Conservation (phyloP, 352 stramenopile genomes). For the Pythium insidiosum region DNA sequence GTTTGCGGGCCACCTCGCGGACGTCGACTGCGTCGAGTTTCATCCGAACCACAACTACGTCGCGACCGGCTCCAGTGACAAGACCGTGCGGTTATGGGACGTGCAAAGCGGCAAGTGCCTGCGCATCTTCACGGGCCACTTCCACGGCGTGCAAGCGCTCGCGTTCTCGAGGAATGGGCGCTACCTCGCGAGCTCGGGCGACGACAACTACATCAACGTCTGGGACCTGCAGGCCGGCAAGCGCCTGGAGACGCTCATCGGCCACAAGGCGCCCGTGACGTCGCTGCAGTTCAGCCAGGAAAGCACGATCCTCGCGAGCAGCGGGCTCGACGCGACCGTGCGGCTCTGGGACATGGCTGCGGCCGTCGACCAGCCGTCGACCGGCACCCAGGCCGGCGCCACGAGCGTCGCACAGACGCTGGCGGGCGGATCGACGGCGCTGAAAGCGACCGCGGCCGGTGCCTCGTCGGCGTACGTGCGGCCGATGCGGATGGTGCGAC, state of each 20-base stretch:
- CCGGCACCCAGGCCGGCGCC: too few species aligned
- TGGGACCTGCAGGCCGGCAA: constrained; percentile 91
- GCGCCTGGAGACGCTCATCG: constrained; percentile 75
- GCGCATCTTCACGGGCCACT: constrained; percentile 89
- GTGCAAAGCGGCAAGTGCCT: constrained; percentile 90
- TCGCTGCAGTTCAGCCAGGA: constrained; percentile 76
- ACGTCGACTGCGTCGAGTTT: constrained; percentile 89
- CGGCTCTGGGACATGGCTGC: constrained; percentile 83
- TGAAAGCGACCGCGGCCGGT: constrained; percentile 6
- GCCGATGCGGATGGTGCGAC: constrained; percentile 47
- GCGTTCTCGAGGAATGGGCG: constrained; percentile 87
- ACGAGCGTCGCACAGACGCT: too few species aligned
- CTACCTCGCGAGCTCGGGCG: constrained; percentile 82
- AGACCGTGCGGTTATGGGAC: constrained; percentile 93
- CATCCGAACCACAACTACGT: constrained; percentile 97
- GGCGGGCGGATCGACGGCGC: too few species aligned
- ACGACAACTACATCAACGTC: constrained; percentile 89
- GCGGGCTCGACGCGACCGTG: constrained; percentile 71
- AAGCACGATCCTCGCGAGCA: constrained; percentile 66
- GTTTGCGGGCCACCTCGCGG: constrained; percentile 89
- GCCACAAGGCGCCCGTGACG: constrained; percentile 66
- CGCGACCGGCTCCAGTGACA: constrained; percentile 90
- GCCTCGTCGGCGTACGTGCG: constrained; percentile 27
- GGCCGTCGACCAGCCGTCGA: constrained; percentile 47
- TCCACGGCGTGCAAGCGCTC: constrained; percentile 80